A percentile compares a stretch with the other conserved stretches of the same genome.
Evolutionary conservation across 352 stramenopile species (phyloP).

Genomic region (Phytophthora foliorum): DNA sequence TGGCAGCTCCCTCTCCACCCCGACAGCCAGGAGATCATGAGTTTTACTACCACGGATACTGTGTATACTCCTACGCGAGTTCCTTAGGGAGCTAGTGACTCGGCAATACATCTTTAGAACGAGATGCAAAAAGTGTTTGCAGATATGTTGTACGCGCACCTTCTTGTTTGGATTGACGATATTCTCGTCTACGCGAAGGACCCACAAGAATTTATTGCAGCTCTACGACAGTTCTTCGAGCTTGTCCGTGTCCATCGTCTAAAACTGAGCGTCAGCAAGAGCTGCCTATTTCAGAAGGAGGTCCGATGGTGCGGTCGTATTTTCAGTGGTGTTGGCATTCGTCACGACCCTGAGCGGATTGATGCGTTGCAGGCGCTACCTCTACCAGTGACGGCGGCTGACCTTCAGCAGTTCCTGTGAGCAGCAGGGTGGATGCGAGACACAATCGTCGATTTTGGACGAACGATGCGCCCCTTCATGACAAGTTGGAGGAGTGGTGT

Average conservation of each 20-base stretch:
- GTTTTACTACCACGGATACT: conserved; percentile 35
- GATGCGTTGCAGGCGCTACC: conserved; percentile 6
- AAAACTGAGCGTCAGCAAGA: conserved; percentile 33
- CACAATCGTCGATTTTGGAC: conserved; percentile 22
- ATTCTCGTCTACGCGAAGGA: conserved; percentile 18
- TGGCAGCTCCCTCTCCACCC: conserved; percentile 23
- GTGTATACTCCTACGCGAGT: conserved; percentile 26
- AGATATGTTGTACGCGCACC: conserved; percentile 1
- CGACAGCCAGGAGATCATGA: conserved; percentile 26
- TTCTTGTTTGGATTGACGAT: not conserved
- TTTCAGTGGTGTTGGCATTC: conserved; percentile 17
- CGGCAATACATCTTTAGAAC: conserved; percentile 20
- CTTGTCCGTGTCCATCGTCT: conserved; percentile 9
- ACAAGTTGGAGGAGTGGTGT: conserved; percentile 16
- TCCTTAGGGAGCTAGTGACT: conserved; percentile 11
- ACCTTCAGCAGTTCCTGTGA: conserved; percentile 39
- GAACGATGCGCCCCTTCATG: conserved; percentile 14
- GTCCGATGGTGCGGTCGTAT: conserved; percentile 32
- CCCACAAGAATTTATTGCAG: conserved; percentile 2
- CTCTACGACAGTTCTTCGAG: conserved; percentile 20
- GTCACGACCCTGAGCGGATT: conserved; percentile 21
- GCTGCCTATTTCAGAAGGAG: conserved; percentile 15
- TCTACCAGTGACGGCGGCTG: conserved; percentile 5
- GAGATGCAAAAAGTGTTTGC: conserved; percentile 22
- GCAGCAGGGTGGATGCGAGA: conserved; percentile 29